Conservation (phyloP, 805 yeast genomes). For the Schwanniomyces sp. region DNA sequence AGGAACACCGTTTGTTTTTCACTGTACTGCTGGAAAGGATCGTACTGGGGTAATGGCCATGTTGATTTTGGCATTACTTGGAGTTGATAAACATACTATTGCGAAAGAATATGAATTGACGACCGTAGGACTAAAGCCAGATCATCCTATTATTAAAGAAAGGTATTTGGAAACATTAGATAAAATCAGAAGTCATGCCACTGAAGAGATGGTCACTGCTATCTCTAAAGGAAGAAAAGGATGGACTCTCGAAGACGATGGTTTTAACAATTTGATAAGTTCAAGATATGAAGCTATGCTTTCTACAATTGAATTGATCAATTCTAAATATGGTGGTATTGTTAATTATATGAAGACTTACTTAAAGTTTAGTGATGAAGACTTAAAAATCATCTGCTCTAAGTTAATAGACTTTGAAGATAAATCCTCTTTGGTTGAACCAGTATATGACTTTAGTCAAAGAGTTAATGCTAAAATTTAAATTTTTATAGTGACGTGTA, state of each 20-base stretch:
- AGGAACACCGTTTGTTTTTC: conserved; percentile 52
- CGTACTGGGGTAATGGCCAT: conserved; percentile 77
- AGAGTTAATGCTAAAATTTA: conserved; percentile 7
- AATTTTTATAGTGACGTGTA: conserved; percentile 7
- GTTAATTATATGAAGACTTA: conserved; percentile 44
- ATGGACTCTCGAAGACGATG: conserved; percentile 48
- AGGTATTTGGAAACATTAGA: conserved; percentile 32
- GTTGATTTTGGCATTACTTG: conserved; percentile 60
- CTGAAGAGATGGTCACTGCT: conserved; percentile 20
- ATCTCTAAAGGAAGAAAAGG: conserved; percentile 37
- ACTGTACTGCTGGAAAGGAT: conserved; percentile 87
- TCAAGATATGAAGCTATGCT: conserved; percentile 72
- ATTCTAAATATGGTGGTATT: conserved; percentile 54
- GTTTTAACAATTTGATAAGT: conserved; percentile 59
- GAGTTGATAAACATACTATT: conserved; percentile 64
- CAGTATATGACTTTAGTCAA: not conserved
- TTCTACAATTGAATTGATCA: conserved; percentile 55
- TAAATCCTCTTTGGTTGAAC: not conserved
- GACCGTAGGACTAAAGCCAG: conserved; percentile 58
- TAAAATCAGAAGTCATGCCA: conserved; percentile 23
- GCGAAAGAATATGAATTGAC: conserved; percentile 80
- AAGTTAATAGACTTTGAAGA: conserved; percentile 1
- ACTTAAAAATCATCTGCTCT: conserved; percentile 28
- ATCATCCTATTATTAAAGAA: conserved; percentile 36
- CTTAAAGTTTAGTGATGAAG: conserved; percentile 47